Conservation (phyloP, 108 stramenopile genomes). For the Pseudonitzschia delicatissima region DNA sequence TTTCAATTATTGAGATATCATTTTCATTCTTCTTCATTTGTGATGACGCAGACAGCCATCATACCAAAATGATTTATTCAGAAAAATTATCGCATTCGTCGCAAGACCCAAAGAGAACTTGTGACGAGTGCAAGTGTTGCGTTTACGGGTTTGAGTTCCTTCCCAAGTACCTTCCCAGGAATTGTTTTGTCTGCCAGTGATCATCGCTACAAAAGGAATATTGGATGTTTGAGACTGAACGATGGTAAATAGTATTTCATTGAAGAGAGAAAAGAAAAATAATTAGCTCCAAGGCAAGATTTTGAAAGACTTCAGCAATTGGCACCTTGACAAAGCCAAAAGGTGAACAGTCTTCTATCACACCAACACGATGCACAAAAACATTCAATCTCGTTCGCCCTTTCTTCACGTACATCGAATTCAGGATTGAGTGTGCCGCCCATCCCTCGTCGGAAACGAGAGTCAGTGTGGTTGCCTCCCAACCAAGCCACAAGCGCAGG, state of each 20-base stretch:
- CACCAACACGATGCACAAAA: background rate
- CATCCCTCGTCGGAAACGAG: slow-evolving; percentile 70
- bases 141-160: slow-evolving; percentile 75
- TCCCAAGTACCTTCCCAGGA: slow-evolving; percentile 20
- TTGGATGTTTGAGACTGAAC: slow-evolving; percentile 58
- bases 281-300: too few species aligned
- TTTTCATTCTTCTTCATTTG: too few species aligned
- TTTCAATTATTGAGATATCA: too few species aligned
- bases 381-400: background rate
- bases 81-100: slow-evolving; percentile 11
- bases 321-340: too few species aligned
- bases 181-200: slow-evolving; percentile 62
- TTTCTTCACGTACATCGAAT: slow-evolving; percentile 36
- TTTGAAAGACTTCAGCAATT: too few species aligned
- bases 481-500: slow-evolving; percentile 74
- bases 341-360: too few species aligned
- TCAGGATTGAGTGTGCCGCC: slow-evolving; percentile 64
- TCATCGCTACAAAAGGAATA: slow-evolving; percentile 79
- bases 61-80: too few species aligned
- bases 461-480: slow-evolving; percentile 84
- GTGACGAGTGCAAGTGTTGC: slow-evolving; percentile 52
- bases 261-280: background rate
- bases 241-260: background rate
- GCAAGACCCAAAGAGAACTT: slow-evolving; percentile 39
- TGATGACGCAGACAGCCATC: too few species aligned